Conservation (phyloP, 768 basidiomycete genomes). For the Boletus rubescentipes region DNA sequence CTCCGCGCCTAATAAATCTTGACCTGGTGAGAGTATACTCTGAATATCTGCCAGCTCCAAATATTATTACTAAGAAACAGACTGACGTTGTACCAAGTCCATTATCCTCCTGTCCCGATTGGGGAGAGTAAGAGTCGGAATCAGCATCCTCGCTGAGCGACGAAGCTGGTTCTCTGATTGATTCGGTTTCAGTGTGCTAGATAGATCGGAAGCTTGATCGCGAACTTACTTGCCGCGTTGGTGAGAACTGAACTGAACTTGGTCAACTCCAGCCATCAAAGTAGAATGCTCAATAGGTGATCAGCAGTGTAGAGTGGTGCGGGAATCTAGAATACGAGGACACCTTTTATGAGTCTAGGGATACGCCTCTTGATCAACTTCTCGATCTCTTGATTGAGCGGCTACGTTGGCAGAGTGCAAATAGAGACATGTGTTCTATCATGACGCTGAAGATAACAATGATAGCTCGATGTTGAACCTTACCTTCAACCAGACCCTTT, state of each 20-base stretch:
- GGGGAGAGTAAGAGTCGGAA: not conserved
- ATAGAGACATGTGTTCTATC: too few species aligned
- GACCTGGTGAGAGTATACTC: not conserved
- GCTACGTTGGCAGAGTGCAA: conserved; percentile 6
- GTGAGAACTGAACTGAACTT: not conserved
- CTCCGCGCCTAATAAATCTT: conserved; percentile 12
- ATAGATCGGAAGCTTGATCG: not conserved
- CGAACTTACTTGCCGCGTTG: not conserved
- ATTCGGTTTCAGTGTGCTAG: not conserved
- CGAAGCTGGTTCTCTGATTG: not conserved
- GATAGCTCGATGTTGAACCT: not conserved
- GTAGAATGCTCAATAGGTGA: not conserved
- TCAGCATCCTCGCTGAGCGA: not conserved
- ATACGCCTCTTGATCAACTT: not conserved
- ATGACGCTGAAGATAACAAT: conserved; percentile 20
- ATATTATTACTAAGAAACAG: too few species aligned
- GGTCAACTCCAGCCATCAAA: not conserved
- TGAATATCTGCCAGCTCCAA: too few species aligned
- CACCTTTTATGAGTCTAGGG: conserved; percentile 20
- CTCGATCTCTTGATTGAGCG: conserved; percentile 5
- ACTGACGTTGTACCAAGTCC: not conserved
- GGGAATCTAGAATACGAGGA: not conserved
- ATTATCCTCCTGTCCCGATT: not conserved
- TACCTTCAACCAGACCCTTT: not conserved
- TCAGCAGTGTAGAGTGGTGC: not conserved